These are phyloP conservation scores for Mycena sp. DNA, from an alignment of 1,284 basidiomycete species.

Conservation along the genomic window DNA sequence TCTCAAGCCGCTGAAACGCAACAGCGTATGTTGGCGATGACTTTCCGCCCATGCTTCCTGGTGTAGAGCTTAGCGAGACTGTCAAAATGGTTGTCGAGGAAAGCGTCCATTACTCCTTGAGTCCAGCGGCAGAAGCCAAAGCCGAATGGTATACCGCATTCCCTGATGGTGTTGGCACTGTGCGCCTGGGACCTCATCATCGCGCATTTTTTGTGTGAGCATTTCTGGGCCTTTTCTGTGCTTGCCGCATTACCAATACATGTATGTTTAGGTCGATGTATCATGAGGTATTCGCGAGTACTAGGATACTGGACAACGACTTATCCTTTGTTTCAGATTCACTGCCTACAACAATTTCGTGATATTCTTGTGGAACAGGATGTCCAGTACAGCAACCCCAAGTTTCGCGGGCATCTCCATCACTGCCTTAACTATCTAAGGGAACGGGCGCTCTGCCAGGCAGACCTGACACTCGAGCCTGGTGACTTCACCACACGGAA, in stretches of 20 bases:
- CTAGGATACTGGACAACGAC: not conserved
- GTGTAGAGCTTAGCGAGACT: conserved; percentile 17
- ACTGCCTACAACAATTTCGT: conserved; percentile 26
- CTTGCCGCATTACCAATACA: not conserved
- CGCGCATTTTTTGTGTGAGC: conserved; percentile 26
- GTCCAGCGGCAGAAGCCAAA: not conserved
- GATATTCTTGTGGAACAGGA: conserved; percentile 22
- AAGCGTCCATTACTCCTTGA: conserved; percentile 18
- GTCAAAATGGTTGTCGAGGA: conserved; percentile 26
- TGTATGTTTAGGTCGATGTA: conserved; percentile 20
- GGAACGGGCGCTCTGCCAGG: conserved; percentile 50
- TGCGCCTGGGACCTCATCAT: conserved; percentile 13
- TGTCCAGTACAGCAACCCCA: no score
- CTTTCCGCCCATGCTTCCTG: conserved; percentile 21
- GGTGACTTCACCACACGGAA: conserved; percentile 52
- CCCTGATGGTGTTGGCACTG: conserved; percentile 16
- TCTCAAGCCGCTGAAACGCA: not conserved
- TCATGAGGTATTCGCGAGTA: conserved; percentile 19
- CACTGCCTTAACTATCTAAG: conserved; percentile 58
- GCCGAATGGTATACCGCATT: conserved; percentile 24
- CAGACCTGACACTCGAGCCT: conserved; percentile 55
- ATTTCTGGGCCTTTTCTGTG: not conserved
- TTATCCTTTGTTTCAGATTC: conserved; percentile 15
- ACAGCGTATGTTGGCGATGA: conserved; percentile 23
- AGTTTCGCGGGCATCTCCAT: conserved; percentile 43